Percentiles rank a stretch among this genome's conserved stretches.
Evolutionary conservation across 164 flowering plant species (phyloP).

Genomic region (Berberis thunbergii): DNA sequence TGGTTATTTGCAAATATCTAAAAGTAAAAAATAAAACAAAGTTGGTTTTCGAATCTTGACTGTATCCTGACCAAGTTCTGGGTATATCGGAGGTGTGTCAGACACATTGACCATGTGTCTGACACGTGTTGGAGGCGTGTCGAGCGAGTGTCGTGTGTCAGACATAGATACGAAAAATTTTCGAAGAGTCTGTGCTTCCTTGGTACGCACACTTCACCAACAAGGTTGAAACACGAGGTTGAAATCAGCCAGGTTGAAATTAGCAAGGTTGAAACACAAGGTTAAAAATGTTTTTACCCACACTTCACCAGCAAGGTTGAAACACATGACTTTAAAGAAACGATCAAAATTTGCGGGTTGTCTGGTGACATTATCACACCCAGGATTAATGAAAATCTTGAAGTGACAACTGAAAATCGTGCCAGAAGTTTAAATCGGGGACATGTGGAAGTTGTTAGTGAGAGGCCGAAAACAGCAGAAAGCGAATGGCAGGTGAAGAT

Average conservation of each 20-base stretch:
- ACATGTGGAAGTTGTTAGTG: slow-evolving; percentile 8
- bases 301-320: slow-evolving; percentile 28
- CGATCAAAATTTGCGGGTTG: slow-evolving; percentile 20
- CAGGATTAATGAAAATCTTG: slow-evolving; percentile 23
- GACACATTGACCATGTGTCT: no score
- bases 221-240: slow-evolving; percentile 24
- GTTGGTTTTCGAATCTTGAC: no score
- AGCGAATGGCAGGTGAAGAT: slow-evolving; percentile 31
- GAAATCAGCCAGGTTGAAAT: no score
- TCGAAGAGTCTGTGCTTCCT: no score
- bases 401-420: slow-evolving; percentile 31
- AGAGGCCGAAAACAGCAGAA: slow-evolving; percentile 26
- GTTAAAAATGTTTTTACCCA: slow-evolving; percentile 17
- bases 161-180: no score
- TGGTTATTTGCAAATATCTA: no score
- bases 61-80: no score
- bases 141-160: no score
- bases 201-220: slow-evolving; percentile 28
- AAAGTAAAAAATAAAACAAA: no score
- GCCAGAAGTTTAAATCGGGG: slow-evolving; percentile 17
- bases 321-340: slow-evolving; percentile 18
- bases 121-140: no score
- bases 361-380: slow-evolving; percentile 25
- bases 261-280: slow-evolving; percentile 17
- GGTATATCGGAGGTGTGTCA: no score